Evolutionary conservation across 139 green algal species (phyloP).

Genomic region (Volvox reticuliferus): DNA sequence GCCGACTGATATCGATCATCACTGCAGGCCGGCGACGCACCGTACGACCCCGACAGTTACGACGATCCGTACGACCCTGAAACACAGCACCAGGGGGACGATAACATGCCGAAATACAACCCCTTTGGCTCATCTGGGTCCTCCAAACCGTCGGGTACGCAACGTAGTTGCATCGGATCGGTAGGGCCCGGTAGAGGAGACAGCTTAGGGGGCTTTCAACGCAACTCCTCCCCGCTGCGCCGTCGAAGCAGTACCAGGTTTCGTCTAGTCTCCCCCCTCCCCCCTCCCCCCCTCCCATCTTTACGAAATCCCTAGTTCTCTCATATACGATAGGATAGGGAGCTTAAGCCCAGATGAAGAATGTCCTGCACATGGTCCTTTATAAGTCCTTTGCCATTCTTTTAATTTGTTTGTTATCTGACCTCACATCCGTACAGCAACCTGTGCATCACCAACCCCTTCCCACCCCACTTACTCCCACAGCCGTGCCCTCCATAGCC

Average conservation of each 20-base stretch:
- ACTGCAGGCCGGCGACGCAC: slow-evolving; percentile 31
- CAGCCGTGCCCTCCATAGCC: neutral
- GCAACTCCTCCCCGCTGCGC: too few species aligned
- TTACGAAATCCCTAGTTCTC: too few species aligned
- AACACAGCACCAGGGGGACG: neutral
- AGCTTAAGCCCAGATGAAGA: neutral
- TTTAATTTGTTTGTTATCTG: neutral
- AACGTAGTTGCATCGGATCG: too few species aligned
- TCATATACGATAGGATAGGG: too few species aligned
- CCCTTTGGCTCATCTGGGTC: neutral
- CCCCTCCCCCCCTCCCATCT: too few species aligned
- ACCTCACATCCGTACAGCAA: neutral
- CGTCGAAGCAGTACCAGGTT: too few species aligned
- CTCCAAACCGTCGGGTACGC: too few species aligned
- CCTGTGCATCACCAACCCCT: too few species aligned
- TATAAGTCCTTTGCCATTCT: neutral
- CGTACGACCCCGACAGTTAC: slow-evolving; percentile 49
- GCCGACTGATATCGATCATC: neutral
- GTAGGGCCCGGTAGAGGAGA: too few species aligned
- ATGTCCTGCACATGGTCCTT: too few species aligned
- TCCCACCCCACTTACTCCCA: neutral
- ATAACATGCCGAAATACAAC: slow-evolving; percentile 11
- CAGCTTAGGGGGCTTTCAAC: too few species aligned
- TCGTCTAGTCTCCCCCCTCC: too few species aligned
- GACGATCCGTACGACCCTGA: slow-evolving; percentile 44